A percentile compares a stretch with the other conserved stretches of the same genome.
phyloP scores from a whole-genome alignment of 768 basidiomycete species.

The Trametes meyenii region DNA sequence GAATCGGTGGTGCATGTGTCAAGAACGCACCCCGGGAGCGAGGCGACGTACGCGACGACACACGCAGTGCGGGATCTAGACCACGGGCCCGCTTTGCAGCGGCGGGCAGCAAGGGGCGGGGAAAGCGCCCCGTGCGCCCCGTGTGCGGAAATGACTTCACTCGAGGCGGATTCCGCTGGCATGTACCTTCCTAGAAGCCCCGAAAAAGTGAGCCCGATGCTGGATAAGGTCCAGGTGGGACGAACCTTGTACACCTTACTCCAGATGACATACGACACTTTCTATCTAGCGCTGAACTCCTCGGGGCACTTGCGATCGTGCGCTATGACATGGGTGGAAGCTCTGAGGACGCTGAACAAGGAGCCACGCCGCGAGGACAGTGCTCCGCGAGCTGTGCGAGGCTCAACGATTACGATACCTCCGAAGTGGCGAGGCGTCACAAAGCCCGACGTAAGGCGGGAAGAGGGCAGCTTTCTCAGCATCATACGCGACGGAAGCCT shows the following conservation, averaged over 20 bases:
- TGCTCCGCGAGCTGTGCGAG: slow-evolving; percentile 9
- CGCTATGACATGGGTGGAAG: slow-evolving; percentile 9
- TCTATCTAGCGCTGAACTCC: slow-evolving; percentile 6
- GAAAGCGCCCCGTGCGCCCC: slow-evolving; percentile 9
- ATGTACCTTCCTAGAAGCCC: slow-evolving; percentile 3
- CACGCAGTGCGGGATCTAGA: slow-evolving; percentile 16
- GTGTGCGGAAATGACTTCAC: slow-evolving; percentile 21
- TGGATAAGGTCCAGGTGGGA: background rate
- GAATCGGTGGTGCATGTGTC: slow-evolving; percentile 4
- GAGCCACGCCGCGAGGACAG: slow-evolving; percentile 12
- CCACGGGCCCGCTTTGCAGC: slow-evolving; percentile 17
- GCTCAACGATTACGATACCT: slow-evolving; percentile 20
- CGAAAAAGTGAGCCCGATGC: slow-evolving; percentile 5
- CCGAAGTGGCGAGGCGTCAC: slow-evolving; percentile 11
- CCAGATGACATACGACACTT: background rate
- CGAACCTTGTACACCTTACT: slow-evolving; percentile 18
- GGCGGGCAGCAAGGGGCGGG: slow-evolving; percentile 12
- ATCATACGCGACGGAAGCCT: slow-evolving; percentile 14
- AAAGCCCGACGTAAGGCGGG: slow-evolving; percentile 17
- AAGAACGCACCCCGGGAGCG: slow-evolving; percentile 12
- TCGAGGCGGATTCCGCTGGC: slow-evolving; percentile 6
- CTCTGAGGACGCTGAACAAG: background rate
- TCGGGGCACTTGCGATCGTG: slow-evolving; percentile 15
- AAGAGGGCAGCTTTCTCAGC: slow-evolving; percentile 18
- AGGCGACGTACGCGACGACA: slow-evolving; percentile 20